Base-by-base conservation (phyloP, 2,329 filamentous ascomycete genomes). In the Colletotrichum australisinense region DNA sequence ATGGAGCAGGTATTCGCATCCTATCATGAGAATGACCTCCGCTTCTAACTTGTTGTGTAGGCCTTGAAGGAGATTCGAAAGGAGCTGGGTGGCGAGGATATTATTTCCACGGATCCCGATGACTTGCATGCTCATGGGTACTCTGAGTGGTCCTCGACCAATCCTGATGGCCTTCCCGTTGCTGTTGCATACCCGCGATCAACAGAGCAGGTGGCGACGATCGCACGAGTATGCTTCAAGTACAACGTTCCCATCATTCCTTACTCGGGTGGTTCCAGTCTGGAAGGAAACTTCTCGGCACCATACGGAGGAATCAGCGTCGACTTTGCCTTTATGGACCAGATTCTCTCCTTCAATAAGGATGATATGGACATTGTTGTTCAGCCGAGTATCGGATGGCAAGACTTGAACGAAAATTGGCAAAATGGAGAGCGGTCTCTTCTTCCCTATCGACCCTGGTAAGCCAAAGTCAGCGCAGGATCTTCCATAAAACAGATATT, bases 331-430 rank as follows among this genome's bases (percentile, higher is more conserved):
- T 91, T 90, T 78, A 98, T 98, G 95, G 93, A 97, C 80, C 87
- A 92, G 78, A 93, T 98, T 30, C 77, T 98, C 35, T 87, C 92
- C 67, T 87, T 98, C 69, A 93, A 97, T 81, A 92, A 93, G 76
- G 93, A 94, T 4, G 95, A 98, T 80, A 95, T 98, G 93, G 95
- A 98, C 78, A 88, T 98, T 63, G 94, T 97, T 5, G 95, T 98
- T 3, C 95, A 98, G 81, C 95, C 95, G 3, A 94, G 93, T 7
- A 92, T 98, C 11, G 93, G 93, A n/a, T 98, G 95, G 95, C 95
- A 97, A 88, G 91, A 93, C 65, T 84, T 98, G 71, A 98, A 98
- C 78, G 91, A 93, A 76, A 90, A 77, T 81, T 92, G 58, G 87
- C 91, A 62, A 91, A 78, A 90, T 93, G 82, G 87, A 90, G 52